These are phyloP conservation scores for Tricholoma sp. DNA, from an alignment of 768 basidiomycete species.

Conservation along the genomic window DNA sequence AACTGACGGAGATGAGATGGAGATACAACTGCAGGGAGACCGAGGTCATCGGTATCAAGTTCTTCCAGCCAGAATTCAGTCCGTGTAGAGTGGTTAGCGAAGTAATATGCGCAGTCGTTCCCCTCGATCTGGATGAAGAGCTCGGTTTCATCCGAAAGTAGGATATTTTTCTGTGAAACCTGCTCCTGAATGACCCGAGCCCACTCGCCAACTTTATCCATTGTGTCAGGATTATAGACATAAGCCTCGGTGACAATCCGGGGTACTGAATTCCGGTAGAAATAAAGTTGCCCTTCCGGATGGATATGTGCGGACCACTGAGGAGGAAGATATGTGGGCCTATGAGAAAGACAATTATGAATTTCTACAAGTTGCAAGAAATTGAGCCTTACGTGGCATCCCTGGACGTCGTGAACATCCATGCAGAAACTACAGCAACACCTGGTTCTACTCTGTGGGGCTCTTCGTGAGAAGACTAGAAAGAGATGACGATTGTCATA, in stretches of 20 bases:
- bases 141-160: constrained; percentile 36
- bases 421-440: constrained; percentile 15
- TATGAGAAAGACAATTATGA: constrained; percentile 11
- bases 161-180: constrained; percentile 25
- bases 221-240: constrained; percentile 31
- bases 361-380: background rate
- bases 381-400: constrained; percentile 14
- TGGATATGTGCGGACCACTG: constrained; percentile 47
- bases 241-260: constrained; percentile 54
- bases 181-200: constrained; percentile 26
- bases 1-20: constrained; percentile 49
- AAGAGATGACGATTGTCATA: constrained; percentile 7
- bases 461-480: background rate
- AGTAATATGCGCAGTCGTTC: constrained; percentile 50
- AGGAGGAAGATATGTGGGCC: constrained; percentile 40
- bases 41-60: constrained; percentile 35
- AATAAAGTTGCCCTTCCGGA: constrained; percentile 61
- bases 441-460: constrained; percentile 11
- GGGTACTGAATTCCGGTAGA: constrained; percentile 28
- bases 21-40: constrained; percentile 41
- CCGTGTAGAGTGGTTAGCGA: constrained; percentile 44
- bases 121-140: constrained; percentile 46
- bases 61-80: constrained; percentile 53
- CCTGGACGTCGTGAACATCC: constrained; percentile 13
- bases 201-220: constrained; percentile 34